Percentiles rank a stretch among this genome's conserved stretches.
Conservation (phyloP, 306 rosid species). For the Lathyrus aphaca region DNA sequence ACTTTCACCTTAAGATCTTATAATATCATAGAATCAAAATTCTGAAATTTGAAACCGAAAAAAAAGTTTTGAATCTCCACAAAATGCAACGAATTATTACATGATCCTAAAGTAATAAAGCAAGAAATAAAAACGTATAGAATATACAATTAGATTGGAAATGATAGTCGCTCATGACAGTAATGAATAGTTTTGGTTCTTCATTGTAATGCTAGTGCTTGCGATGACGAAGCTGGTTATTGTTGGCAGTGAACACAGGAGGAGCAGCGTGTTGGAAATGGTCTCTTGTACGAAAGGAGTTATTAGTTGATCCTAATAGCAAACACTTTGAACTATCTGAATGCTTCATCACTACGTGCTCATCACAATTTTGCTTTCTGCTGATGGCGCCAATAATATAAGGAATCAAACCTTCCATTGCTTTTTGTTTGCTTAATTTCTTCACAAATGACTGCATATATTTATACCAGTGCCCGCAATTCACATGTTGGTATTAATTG, state of each 20-base stretch:
- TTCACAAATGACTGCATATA: too few relatives aligned
- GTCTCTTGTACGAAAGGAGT: neutral
- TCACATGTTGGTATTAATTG: too few relatives aligned
- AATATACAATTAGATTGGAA: neutral
- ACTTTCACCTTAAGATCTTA: too few relatives aligned
- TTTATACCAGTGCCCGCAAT: too few relatives aligned
- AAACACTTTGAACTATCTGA: conserved; percentile 2
- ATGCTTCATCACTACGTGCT: neutral
- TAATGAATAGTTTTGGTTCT: neutral
- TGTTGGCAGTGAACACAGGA: neutral
- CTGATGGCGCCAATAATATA: conserved; percentile 2
- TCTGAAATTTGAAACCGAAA: too few relatives aligned
- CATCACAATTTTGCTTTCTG: conserved; percentile 2
- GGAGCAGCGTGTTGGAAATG: neutral
- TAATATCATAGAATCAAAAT: too few relatives aligned
- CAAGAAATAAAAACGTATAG: neutral
- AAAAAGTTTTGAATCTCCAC: too few relatives aligned
- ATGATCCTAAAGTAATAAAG: neutral
- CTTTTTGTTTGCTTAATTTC: neutral
- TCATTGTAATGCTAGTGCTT: neutral
- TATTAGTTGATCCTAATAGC: neutral
- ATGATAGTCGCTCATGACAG: neutral
- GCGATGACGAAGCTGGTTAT: conserved; percentile 4
- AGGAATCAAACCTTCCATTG: conserved; percentile 32
- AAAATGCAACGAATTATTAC: too few relatives aligned